phyloP scores from a whole-genome alignment of 164 flowering plant species.

The Dillenia suffruticosa region DNA sequence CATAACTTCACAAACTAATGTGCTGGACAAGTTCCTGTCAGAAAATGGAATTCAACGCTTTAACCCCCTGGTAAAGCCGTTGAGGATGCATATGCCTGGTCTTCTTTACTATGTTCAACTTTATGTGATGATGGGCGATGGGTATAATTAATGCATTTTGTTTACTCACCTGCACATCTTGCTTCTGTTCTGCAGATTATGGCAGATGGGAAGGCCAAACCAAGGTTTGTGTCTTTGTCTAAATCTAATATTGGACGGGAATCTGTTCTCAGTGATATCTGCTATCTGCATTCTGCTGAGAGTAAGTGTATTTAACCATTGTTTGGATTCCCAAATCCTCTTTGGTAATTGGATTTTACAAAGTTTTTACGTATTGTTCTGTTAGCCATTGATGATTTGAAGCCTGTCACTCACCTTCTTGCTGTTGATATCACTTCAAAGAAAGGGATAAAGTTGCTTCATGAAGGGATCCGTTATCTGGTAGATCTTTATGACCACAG shows the following conservation, averaged over 20 bases:
- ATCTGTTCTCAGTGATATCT: slow-evolving; percentile 50
- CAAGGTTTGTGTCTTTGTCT: slow-evolving; percentile 58
- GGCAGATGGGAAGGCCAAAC: slow-evolving; percentile 58
- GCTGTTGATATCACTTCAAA: slow-evolving; percentile 59
- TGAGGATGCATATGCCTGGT: not conserved
- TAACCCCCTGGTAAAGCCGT: slow-evolving; percentile 71
- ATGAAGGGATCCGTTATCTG: slow-evolving; percentile 82
- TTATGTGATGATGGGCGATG: not conserved
- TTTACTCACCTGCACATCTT: slow-evolving; percentile 6
- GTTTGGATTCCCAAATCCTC: too few species aligned
- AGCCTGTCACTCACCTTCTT: slow-evolving; percentile 93
- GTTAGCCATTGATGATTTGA: slow-evolving; percentile 79
- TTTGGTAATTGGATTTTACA: not conserved
- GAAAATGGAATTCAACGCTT: slow-evolving; percentile 80
- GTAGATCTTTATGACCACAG: slow-evolving; percentile 28
- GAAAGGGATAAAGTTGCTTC: slow-evolving; percentile 77
- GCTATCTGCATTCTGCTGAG: slow-evolving; percentile 80
- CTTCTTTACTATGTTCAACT: not conserved
- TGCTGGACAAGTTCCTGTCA: slow-evolving; percentile 80
- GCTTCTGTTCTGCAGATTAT: slow-evolving; percentile 49
- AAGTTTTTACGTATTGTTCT: not conserved
- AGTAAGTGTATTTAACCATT: slow-evolving; percentile 45
- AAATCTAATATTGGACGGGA: slow-evolving; percentile 46
- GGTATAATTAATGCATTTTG: not conserved
- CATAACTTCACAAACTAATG: slow-evolving; percentile 73